A percentile compares a stretch with the other conserved stretches of the same genome.
phyloP scores from a whole-genome alignment of 2,329 filamentous ascomycete species.

The Atkinsonella hypoxylon region DNA sequence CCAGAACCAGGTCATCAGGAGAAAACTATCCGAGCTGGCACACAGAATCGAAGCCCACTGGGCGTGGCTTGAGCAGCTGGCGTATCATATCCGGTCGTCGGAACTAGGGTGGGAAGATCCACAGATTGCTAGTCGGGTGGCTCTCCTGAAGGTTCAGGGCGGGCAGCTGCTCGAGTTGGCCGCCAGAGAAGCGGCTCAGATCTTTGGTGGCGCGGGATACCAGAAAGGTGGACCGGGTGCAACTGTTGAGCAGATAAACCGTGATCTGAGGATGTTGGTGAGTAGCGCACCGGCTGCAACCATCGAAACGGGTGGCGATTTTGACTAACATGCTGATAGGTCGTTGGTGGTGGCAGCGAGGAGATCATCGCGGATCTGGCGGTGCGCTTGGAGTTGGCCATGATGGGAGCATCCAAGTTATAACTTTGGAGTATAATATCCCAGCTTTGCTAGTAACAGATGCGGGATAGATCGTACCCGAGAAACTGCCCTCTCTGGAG shows the following conservation, averaged over 20 bases:
- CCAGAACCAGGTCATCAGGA: constrained; percentile 44
- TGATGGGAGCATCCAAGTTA: constrained; percentile 12
- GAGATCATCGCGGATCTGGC: constrained; percentile 41
- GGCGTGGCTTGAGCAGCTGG: constrained; percentile 50
- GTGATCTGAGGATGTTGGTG: constrained; percentile 30
- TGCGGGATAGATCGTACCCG: too few relatives aligned
- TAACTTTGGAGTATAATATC: constrained; percentile 1
- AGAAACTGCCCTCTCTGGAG: too few relatives aligned
- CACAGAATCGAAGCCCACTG: constrained; percentile 48
- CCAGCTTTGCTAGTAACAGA: background rate
- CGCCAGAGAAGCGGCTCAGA: constrained; percentile 40
- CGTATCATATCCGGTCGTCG: constrained; percentile 34
- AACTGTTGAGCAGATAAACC: constrained; percentile 39
- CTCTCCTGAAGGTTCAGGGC: constrained; percentile 33
- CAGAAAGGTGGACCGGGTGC: constrained; percentile 34
- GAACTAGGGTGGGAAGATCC: constrained; percentile 17
- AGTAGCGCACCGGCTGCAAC: constrained; percentile 14
- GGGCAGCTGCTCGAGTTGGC: constrained; percentile 37
- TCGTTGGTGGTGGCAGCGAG: constrained; percentile 42
- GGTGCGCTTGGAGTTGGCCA: constrained; percentile 31
- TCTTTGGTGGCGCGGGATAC: constrained; percentile 41
- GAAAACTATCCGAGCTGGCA: constrained; percentile 47
- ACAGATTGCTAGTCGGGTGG: constrained; percentile 20
- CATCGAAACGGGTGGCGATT: background rate
- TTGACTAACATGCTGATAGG: constrained; percentile 19